phyloP scores from a whole-genome alignment of 768 basidiomycete genomes.

The Paxillus rubicundulus region DNA sequence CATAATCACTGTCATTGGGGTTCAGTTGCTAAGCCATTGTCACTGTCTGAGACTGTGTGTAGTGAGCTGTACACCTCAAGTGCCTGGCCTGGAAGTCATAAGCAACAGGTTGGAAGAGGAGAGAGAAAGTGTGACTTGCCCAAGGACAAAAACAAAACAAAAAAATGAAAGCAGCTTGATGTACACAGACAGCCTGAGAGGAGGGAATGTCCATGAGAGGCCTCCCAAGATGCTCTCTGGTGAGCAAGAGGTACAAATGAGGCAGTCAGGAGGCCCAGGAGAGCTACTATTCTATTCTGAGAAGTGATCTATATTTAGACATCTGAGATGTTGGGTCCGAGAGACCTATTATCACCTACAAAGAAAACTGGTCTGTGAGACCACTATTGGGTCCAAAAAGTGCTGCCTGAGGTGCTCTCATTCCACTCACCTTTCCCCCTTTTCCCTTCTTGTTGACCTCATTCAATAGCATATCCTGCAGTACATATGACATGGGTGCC shows the following conservation, averaged over 20 bases:
- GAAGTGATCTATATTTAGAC: not conserved
- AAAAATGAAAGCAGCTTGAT: no score
- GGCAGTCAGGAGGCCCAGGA: not conserved
- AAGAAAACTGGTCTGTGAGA: slow-evolving; percentile 1
- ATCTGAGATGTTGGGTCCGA: not conserved
- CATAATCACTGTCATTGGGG: not conserved
- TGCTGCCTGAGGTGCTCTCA: slow-evolving; percentile 6
- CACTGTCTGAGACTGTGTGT: slow-evolving; percentile 14
- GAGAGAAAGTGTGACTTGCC: no score
- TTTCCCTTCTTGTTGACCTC: no score
- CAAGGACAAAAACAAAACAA: no score
- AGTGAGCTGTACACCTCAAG: slow-evolving; percentile 5
- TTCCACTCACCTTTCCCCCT: no score
- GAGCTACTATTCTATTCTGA: not conserved
- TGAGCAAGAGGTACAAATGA: not conserved
- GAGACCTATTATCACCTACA: slow-evolving; percentile 1
- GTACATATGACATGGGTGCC: no score
- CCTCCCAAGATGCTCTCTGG: no score
- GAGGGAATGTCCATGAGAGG: not conserved
- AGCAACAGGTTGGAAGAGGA: not conserved
- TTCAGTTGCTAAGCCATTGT: not conserved
- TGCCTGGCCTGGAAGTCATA: not conserved
- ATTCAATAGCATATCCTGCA: no score
- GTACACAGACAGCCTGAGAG: no score
- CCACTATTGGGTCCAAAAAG: not conserved